Conservation (phyloP, 345 rosid genomes). For the Eucalyptus curtisii region DNA sequence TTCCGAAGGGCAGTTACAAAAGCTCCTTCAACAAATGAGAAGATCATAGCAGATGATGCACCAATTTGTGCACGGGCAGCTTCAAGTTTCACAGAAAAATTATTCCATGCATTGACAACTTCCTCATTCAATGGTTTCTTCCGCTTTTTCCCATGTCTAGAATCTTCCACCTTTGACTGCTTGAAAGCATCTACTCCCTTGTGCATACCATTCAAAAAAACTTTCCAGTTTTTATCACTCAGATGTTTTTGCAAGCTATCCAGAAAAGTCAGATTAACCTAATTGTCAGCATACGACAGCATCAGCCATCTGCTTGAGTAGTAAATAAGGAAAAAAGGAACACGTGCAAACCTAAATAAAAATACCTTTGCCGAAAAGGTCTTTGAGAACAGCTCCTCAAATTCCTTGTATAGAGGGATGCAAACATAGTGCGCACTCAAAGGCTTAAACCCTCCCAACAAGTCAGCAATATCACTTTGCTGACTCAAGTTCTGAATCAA, state of each 20-base stretch:
- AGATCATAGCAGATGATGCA: conserved; percentile 70
- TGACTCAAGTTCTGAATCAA: conserved; percentile 83
- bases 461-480: conserved; percentile 91
- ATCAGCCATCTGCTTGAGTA: conserved; percentile 1
- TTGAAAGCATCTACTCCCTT: conserved; percentile 17
- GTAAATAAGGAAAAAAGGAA: neutral
- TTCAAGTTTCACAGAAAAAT: conserved; percentile 38
- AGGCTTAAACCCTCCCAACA: conserved; percentile 97
- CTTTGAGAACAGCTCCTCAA: conserved; percentile 42
- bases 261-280: conserved; percentile 36
- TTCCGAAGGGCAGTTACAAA: conserved; percentile 80
- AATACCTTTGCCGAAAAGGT: conserved; percentile 40
- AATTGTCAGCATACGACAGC: conserved; percentile 10
- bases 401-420: conserved; percentile 61
- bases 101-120: conserved; percentile 34
- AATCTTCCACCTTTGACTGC: conserved; percentile 5
- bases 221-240: conserved; percentile 48
- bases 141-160: conserved; percentile 49
- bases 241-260: conserved; percentile 25
- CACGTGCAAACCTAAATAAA: neutral
- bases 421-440: conserved; percentile 58
- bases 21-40: conserved; percentile 96
- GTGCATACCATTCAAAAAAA: conserved; percentile 32
- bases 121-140: conserved; percentile 42
- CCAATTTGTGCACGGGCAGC: conserved; percentile 39